phyloP scores from a whole-genome alignment of 306 rosid species.

The Senna tora region DNA sequence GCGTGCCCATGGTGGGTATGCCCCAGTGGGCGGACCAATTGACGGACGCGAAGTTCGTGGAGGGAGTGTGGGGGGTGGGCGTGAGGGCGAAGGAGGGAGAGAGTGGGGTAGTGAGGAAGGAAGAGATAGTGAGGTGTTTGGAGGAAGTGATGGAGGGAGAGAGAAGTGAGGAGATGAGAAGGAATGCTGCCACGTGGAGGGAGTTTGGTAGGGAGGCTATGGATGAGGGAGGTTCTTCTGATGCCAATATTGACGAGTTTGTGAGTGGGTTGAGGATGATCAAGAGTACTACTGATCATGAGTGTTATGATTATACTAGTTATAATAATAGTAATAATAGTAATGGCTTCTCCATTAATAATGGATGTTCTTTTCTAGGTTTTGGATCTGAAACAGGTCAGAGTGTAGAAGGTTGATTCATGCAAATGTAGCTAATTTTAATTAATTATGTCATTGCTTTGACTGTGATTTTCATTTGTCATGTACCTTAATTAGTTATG shows the following conservation, averaged over 20 bases:
- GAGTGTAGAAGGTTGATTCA: too few species aligned
- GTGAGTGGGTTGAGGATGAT: slow-evolving; percentile 47
- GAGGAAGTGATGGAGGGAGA: slow-evolving; percentile 59
- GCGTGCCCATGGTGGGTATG: slow-evolving; percentile 65
- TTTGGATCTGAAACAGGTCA: too few species aligned
- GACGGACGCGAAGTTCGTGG: slow-evolving; percentile 69
- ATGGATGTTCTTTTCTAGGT: not conserved
- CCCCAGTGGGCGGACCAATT: slow-evolving; percentile 71
- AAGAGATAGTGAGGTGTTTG: slow-evolving; percentile 52
- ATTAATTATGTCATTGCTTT: too few species aligned
- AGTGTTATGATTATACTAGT: too few species aligned
- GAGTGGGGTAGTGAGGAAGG: slow-evolving; percentile 50
- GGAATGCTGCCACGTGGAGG: slow-evolving; percentile 51
- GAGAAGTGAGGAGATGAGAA: slow-evolving; percentile 46
- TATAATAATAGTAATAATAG: too few species aligned
- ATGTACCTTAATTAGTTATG: too few species aligned
- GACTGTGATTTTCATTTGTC: too few species aligned
- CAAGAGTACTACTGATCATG: too few species aligned
- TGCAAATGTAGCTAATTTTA: too few species aligned
- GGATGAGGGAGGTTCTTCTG: slow-evolving; percentile 59
- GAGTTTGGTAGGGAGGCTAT: slow-evolving; percentile 54
- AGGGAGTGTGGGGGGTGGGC: slow-evolving; percentile 64
- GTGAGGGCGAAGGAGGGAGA: slow-evolving; percentile 64
- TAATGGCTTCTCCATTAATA: slow-evolving; percentile 18
- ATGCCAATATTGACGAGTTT: slow-evolving; percentile 46